Evolutionary conservation across 768 basidiomycete genomes (phyloP).

Genomic region (Boletus vinaceobasis): DNA sequence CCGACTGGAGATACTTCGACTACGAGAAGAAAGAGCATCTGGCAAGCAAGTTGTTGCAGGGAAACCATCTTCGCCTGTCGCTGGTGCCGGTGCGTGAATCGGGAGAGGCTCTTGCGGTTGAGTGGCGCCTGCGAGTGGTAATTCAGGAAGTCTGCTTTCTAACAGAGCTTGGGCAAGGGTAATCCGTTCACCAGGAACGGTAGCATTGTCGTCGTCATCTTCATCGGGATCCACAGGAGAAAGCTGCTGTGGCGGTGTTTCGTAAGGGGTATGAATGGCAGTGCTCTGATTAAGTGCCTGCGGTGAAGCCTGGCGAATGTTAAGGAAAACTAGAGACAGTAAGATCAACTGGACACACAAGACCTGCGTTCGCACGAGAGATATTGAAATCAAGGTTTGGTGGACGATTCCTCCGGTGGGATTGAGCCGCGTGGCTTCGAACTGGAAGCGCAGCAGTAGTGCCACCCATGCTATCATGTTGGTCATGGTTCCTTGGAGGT

Average conservation of each 20-base stretch:
- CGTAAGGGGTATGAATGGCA: conserved; percentile 16
- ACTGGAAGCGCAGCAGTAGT: conserved; percentile 26
- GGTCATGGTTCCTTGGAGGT: conserved; percentile 29
- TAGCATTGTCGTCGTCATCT: conserved; percentile 47
- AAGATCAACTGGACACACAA: conserved; percentile 43
- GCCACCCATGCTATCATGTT: conserved; percentile 15
- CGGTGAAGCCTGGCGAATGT: conserved; percentile 60
- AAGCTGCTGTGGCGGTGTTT: conserved; percentile 34
- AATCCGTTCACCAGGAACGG: conserved; percentile 53
- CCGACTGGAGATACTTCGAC: conserved; percentile 30
- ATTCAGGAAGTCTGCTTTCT: conserved; percentile 73
- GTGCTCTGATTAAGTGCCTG: conserved; percentile 24
- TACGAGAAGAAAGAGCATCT: conserved; percentile 37
- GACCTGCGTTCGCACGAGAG: conserved; percentile 32
- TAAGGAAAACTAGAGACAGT: conserved; percentile 60
- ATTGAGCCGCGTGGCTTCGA: conserved; percentile 27
- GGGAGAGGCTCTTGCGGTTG: conserved; percentile 69
- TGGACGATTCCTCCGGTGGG: conserved; percentile 53
- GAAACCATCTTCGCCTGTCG: conserved; percentile 40
- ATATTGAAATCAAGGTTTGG: conserved; percentile 64
- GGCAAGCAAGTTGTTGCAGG: conserved; percentile 46
- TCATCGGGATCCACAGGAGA: conserved; percentile 48
- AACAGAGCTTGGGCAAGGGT: conserved; percentile 70
- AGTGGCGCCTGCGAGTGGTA: conserved; percentile 67
- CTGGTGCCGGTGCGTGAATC: conserved; percentile 43